Evolutionary conservation across 2,329 filamentous ascomycete genomes (phyloP).

Genomic region (Trichoderma sp.): DNA sequence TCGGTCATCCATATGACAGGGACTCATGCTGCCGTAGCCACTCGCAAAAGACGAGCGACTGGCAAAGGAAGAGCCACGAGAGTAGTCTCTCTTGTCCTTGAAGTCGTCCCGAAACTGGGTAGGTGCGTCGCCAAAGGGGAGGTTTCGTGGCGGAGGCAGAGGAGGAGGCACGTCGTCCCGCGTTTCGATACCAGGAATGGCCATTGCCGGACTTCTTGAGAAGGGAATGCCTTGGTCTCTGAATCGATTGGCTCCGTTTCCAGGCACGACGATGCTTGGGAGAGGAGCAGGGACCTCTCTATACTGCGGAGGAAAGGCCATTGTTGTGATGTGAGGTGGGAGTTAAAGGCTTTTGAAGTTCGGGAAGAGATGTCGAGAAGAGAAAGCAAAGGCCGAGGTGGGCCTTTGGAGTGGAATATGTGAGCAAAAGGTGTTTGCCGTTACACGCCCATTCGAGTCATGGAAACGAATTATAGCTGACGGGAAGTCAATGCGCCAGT

Average conservation of each 20-base stretch:
- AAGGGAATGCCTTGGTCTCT: constrained; percentile 33
- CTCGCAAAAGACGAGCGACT: constrained; percentile 33
- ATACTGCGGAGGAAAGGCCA: constrained; percentile 39
- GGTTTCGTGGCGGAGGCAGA: constrained; percentile 44
- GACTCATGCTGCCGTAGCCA: constrained; percentile 42
- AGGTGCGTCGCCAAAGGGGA: constrained; percentile 36
- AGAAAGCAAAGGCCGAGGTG: constrained; percentile 9
- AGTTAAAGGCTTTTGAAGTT: background rate
- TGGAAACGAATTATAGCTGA: constrained; percentile 14
- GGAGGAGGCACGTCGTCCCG: constrained; percentile 41
- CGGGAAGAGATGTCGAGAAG: background rate
- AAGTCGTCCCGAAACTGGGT: constrained; percentile 30
- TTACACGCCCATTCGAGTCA: constrained; percentile 19
- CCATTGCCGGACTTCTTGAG: constrained; percentile 38
- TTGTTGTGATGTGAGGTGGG: constrained; percentile 22
- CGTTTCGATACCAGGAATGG: constrained; percentile 40
- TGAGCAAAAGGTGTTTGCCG: background rate
- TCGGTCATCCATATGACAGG: constrained; percentile 35
- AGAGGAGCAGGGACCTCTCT: constrained; percentile 35
- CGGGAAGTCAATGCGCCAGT: constrained; percentile 10
- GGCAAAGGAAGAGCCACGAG: constrained; percentile 25
- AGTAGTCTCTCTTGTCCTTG: constrained; percentile 30
- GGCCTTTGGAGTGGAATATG: constrained; percentile 6
- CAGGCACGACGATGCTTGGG: constrained; percentile 38
- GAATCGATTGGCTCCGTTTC: constrained; percentile 29